These are phyloP conservation scores for Metschnikowia drakensbergensis DNA, from an alignment of 805 yeast species.

Conservation along the genomic window DNA sequence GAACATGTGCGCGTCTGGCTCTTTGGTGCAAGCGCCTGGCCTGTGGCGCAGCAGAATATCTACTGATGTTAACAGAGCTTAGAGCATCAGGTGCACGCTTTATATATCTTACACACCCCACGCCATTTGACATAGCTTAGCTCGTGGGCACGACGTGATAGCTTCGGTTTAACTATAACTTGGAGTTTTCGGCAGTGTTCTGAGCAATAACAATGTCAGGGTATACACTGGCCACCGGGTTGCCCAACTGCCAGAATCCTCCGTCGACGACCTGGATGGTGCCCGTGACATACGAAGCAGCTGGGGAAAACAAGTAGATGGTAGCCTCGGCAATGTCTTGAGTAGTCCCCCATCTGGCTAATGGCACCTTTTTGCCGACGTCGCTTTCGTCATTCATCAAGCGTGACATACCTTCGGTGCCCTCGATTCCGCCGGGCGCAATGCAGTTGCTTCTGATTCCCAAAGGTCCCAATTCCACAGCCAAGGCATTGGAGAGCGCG, in stretches of 20 bases:
- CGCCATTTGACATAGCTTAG: no score
- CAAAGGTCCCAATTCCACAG: slow-evolving; percentile 87
- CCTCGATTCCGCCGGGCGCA: slow-evolving; percentile 89
- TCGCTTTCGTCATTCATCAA: slow-evolving; percentile 34
- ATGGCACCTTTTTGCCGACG: slow-evolving; percentile 50
- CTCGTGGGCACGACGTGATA: no score
- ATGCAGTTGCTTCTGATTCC: slow-evolving; percentile 81
- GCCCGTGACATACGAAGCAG: slow-evolving; percentile 76
- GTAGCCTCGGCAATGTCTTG: slow-evolving; percentile 86
- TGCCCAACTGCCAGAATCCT: slow-evolving; percentile 80
- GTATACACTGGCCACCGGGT: slow-evolving; percentile 30
- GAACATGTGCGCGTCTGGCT: no score
- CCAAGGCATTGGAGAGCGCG: slow-evolving; percentile 76
- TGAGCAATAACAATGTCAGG: slow-evolving; percentile 29
- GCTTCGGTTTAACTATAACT: slow-evolving; percentile 16
- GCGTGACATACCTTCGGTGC: slow-evolving; percentile 81
- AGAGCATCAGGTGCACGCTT: no score
- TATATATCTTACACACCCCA: no score
- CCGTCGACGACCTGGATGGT: slow-evolving; percentile 83
- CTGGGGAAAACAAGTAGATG: slow-evolving; percentile 76
- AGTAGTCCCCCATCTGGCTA: slow-evolving; percentile 65
- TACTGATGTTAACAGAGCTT: no score
- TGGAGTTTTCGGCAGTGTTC: slow-evolving; percentile 24
- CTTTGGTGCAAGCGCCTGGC: no score
- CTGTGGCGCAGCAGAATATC: no score